Evolutionary conservation across 2,329 filamentous ascomycete genomes (phyloP), one percentile per base, ranked within the genome.

Genomic region (Seiridium unicorne): DNA sequence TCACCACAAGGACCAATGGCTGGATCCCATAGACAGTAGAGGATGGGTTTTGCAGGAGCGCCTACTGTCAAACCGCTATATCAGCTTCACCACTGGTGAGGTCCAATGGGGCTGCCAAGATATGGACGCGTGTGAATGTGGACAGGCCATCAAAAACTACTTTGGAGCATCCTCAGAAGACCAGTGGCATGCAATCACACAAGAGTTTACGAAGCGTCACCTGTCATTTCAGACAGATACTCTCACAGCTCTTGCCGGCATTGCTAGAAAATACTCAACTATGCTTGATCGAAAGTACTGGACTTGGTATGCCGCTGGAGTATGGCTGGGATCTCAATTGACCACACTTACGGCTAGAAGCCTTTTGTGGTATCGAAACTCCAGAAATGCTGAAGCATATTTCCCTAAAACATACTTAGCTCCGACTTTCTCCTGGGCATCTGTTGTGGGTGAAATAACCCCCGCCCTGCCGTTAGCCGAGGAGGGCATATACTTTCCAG

Each of bases 1-100:
- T 2, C 10, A 3, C 34, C 26, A 56, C 46, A 32, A 49, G 32
- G 7, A n/a, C 4, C 49, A 18, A 8, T 51, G 51, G 34, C 13
- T 56, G 31, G 58, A 60, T 40, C 53, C 53, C 1, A 53, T 60
- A 11, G 58, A 60, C 36, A 32, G 26, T 18, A 55, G 58, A 13
- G 58, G 31, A 8, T 60, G 58, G 53, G 56, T 44, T 3, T n/a
- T 60, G 11, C 58, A 60, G n/a, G 59, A 60, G 31, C 38, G 40
- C 4, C 38, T 60, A 2, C 32, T 60, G 7, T 60, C 54, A 4
- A 36, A 34, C 1, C 40, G 54, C 5, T 54, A 51, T 46, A 54
- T 60, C 44, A 48, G 32, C 5, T 60, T 46, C 38, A 60, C 59
- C 6, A 18, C 46, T n/a, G 59, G 59, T 10, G 59, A 60, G 31